Percentiles rank a stretch among this genome's conserved stretches.
phyloP scores from a whole-genome alignment of 2,329 filamentous ascomycete species.

The Mycocentrospora acerina region DNA sequence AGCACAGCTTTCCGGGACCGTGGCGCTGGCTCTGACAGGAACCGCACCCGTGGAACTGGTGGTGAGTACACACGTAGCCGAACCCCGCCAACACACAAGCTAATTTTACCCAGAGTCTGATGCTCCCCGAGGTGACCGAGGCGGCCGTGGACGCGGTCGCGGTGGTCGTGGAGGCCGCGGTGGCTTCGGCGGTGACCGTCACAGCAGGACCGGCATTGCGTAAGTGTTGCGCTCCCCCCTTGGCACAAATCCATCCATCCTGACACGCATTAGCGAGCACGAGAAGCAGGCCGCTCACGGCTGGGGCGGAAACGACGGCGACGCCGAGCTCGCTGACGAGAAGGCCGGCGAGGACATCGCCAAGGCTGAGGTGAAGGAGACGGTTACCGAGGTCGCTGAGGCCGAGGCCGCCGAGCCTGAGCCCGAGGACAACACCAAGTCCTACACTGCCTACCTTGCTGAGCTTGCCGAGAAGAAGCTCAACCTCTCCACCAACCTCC shows the following conservation, averaged over 20 bases:
- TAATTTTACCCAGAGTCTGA: slow-evolving; percentile 21
- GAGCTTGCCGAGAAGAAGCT: slow-evolving; percentile 75
- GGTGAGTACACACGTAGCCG: slow-evolving; percentile 22
- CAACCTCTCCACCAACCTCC: slow-evolving; percentile 70
- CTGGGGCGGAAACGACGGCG: slow-evolving; percentile 82
- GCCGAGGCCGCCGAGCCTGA: slow-evolving; percentile 53
- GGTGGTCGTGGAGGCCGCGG: slow-evolving; percentile 36
- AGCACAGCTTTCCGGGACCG: slow-evolving; percentile 82
- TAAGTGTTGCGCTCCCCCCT: slow-evolving; percentile 42
- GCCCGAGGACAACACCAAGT: slow-evolving; percentile 84
- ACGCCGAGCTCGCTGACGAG: slow-evolving; percentile 87
- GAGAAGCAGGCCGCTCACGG: slow-evolving; percentile 86
- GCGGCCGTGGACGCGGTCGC: slow-evolving; percentile 49
- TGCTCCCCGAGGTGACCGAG: slow-evolving; percentile 33
- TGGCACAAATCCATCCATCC: slow-evolving; percentile 2
- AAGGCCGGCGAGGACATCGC: slow-evolving; percentile 88
- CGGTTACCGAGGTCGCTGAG: slow-evolving; percentile 34
- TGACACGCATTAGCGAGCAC: slow-evolving; percentile 60
- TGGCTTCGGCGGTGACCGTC: slow-evolving; percentile 58
- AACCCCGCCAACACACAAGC: slow-evolving; percentile 3
- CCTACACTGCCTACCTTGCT: slow-evolving; percentile 84
- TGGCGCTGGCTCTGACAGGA: slow-evolving; percentile 75
- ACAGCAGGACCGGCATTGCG: slow-evolving; percentile 62
- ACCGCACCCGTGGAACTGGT: slow-evolving; percentile 66
- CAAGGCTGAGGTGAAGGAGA: slow-evolving; percentile 76